These are phyloP conservation scores for Helianthus tuberosus DNA, from an alignment of 129 eudicot species.

Conservation along the genomic window DNA sequence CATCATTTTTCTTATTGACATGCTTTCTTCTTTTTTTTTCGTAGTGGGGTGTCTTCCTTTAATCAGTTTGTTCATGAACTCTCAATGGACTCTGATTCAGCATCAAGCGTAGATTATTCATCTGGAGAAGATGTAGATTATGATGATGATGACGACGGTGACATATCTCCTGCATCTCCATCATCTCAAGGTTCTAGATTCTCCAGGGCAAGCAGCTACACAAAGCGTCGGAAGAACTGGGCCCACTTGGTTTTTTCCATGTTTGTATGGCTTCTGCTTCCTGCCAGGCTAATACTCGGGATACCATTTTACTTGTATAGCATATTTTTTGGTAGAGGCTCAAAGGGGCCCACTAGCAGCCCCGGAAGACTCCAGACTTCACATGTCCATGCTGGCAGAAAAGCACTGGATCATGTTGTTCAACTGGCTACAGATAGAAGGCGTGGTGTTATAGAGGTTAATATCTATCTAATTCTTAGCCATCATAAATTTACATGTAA, in stretches of 20 bases:
- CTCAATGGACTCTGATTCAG: slow-evolving; percentile 81
- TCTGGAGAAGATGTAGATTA: slow-evolving; percentile 67
- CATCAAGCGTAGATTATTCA: slow-evolving; percentile 74
- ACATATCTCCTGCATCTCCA: slow-evolving; percentile 65
- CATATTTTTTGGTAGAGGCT: slow-evolving; percentile 38
- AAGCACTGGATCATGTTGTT: slow-evolving; percentile 66
- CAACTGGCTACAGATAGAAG: slow-evolving; percentile 90
- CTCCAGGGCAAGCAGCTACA: slow-evolving; percentile 71
- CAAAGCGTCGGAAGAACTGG: slow-evolving; percentile 47
- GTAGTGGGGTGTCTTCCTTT: slow-evolving; percentile 96
- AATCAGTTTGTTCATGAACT: slow-evolving; percentile 89
- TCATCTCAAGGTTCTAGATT: slow-evolving; percentile 68
- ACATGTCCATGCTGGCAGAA: slow-evolving; percentile 42
- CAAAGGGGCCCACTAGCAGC: slow-evolving; percentile 31
- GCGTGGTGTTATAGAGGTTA: slow-evolving; percentile 95
- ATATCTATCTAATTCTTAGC: background rate
- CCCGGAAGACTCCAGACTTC: slow-evolving; percentile 36
- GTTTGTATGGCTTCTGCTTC: slow-evolving; percentile 67
- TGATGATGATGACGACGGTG: slow-evolving; percentile 40
- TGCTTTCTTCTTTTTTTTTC: background rate
- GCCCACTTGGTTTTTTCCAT: slow-evolving; percentile 48
- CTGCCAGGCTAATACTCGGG: slow-evolving; percentile 58
- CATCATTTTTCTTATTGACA: slow-evolving; percentile 17
- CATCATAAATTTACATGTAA: too few relatives aligned
- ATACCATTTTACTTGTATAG: slow-evolving; percentile 55